Percentiles rank a stretch among this genome's conserved stretches.
These are phyloP conservation scores for Urochloa ruziziensis DNA, from an alignment of 176 grass and related monocot species.

Conservation along the genomic window DNA sequence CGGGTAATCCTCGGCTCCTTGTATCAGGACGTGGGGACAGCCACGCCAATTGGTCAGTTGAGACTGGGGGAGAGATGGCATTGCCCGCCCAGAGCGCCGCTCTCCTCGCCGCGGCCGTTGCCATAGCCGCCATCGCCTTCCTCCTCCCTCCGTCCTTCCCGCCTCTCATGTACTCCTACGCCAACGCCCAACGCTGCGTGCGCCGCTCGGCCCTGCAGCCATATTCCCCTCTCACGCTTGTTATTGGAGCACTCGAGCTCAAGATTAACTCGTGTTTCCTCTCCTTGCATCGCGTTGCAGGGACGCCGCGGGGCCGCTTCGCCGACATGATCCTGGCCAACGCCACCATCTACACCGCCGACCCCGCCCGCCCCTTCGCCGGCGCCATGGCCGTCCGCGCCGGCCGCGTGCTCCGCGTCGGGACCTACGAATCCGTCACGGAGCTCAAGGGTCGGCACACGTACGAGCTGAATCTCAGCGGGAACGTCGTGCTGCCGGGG, in stretches of 20 bases:
- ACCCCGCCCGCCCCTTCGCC: constrained; percentile 70
- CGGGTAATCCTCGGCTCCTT: no score
- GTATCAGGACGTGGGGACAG: no score
- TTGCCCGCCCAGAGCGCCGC: background rate
- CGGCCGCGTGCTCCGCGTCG: constrained; percentile 69
- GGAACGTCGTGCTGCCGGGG: constrained; percentile 78
- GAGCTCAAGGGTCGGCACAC: constrained; percentile 51
- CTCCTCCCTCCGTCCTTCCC: background rate
- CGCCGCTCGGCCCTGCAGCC: background rate
- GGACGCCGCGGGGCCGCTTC: constrained; percentile 27
- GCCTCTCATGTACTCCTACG: constrained; percentile 31
- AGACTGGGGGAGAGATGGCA: background rate
- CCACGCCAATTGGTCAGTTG: background rate
- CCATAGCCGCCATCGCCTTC: constrained; percentile 22
- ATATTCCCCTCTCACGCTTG: background rate
- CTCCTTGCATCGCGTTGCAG: constrained; percentile 26
- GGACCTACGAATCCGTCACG: constrained; percentile 64
- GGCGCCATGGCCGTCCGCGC: constrained; percentile 72
- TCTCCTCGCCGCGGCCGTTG: constrained; percentile 33
- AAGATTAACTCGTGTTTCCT: constrained; percentile 30
- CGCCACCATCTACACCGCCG: constrained; percentile 92
- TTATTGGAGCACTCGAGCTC: no score
- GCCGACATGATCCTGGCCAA: constrained; percentile 83
- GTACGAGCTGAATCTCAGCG: constrained; percentile 58
- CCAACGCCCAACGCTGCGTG: no score